phyloP scores from a whole-genome alignment of 2,329 filamentous ascomycete genomes.

The Aspergillus terreus region DNA sequence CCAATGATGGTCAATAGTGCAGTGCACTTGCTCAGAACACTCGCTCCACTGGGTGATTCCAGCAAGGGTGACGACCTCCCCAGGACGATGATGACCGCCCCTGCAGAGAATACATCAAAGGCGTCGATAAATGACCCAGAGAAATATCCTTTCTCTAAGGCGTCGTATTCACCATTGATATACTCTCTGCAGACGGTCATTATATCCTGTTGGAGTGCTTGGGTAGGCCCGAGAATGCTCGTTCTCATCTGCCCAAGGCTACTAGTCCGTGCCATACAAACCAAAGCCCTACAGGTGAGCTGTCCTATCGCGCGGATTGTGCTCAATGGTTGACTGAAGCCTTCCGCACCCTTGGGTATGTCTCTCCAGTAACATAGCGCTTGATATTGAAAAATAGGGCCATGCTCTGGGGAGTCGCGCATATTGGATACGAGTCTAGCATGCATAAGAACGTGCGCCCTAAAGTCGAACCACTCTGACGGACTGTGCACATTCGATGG shows the following conservation, averaged over 20 bases:
- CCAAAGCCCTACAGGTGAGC: slow-evolving; percentile 3
- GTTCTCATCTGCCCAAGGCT: not conserved
- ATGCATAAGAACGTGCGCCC: slow-evolving; percentile 13
- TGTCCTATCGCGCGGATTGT: not conserved
- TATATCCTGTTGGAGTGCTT: slow-evolving; percentile 2
- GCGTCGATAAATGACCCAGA: slow-evolving; percentile 13
- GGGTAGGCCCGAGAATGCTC: not conserved
- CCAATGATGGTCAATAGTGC: slow-evolving; percentile 14
- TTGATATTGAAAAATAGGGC: slow-evolving; percentile 13
- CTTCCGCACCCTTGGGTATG: not conserved
- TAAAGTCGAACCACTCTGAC: not conserved
- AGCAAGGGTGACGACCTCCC: not conserved
- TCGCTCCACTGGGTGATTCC: not conserved
- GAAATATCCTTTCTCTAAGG: slow-evolving; percentile 11
- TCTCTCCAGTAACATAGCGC: slow-evolving; percentile 18
- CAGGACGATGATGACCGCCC: slow-evolving; percentile 11
- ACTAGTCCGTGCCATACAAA: not conserved
- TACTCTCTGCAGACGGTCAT: slow-evolving; percentile 8
- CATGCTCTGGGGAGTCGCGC: not conserved
- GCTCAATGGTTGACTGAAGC: not conserved
- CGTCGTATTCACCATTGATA: slow-evolving; percentile 14
- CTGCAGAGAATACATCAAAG: slow-evolving; percentile 18
- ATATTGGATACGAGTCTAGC: slow-evolving; percentile 16
- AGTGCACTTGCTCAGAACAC: slow-evolving; percentile 13
- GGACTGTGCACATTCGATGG: too few species aligned